Percentiles rank a stretch among this genome's conserved stretches.
Evolutionary conservation across 805 yeast species (phyloP).

Genomic region (Phaffomyces opuntiae): DNA sequence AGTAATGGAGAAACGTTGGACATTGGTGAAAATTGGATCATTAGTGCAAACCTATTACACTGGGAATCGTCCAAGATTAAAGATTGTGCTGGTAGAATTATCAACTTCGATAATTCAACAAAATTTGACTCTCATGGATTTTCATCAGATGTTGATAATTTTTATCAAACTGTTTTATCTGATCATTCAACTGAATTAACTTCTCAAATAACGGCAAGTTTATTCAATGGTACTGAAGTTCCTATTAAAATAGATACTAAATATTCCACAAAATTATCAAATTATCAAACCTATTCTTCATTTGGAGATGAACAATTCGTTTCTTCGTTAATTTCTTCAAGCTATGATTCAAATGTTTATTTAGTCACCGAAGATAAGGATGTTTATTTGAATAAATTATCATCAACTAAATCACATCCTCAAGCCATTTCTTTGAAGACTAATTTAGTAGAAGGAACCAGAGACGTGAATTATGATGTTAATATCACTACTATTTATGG

Average conservation of each 20-base stretch:
- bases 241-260: slow-evolving; percentile 19
- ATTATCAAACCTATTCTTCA: slow-evolving; percentile 30
- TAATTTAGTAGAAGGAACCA: slow-evolving; percentile 8
- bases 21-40: slow-evolving; percentile 46
- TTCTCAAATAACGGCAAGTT: slow-evolving; percentile 12
- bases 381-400: slow-evolving; percentile 2
- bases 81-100: slow-evolving; percentile 32
- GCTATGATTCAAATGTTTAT: slow-evolving; percentile 11
- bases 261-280: slow-evolving; percentile 26
- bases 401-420: slow-evolving; percentile 15
- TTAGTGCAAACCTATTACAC: slow-evolving; percentile 47
- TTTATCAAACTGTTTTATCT: slow-evolving; percentile 20
- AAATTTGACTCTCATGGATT: slow-evolving; percentile 2
- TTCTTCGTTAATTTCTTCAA: slow-evolving; percentile 12
- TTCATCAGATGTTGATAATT: slow-evolving; percentile 11
- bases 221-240: slow-evolving; percentile 18
- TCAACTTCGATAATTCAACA: slow-evolving; percentile 22
- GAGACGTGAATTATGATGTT: slow-evolving; percentile 13
- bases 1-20: slow-evolving; percentile 35
- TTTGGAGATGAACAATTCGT: slow-evolving; percentile 35
- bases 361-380: slow-evolving; percentile 4
- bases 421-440: slow-evolving; percentile 8
- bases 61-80: slow-evolving; percentile 43
- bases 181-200: slow-evolving; percentile 7
- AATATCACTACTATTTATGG: slow-evolving; percentile 19